Evolutionary conservation across 2,329 filamentous ascomycete species (phyloP), one percentile per base, ranked within the genome.

Genomic region (Phoma sp.): DNA sequence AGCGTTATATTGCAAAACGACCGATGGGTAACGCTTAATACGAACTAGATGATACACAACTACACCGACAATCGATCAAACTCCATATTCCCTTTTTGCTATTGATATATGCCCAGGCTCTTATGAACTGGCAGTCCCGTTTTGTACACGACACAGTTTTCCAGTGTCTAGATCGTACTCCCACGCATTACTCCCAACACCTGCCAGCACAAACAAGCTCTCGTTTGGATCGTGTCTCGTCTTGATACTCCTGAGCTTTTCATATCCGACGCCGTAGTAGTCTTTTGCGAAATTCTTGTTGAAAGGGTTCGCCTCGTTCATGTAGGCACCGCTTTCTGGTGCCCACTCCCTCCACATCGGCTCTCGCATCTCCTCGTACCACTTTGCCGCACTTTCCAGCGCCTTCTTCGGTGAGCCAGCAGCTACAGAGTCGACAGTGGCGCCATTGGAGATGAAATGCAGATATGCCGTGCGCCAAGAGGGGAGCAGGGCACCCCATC

Each of bases 401-500:
- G 49, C 55, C n/a, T 39, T 32, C n/a, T 54, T 51, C 1, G 64
- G 66, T 6, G 31, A 47, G 2, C 36, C 47, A 13, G 50, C 49
- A 36, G 46, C 25, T 4, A 25, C n/a, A 25, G 46, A 19, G 41
- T 44, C 19, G 3, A 51, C 4, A 39, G 55, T 13, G 12, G 61
- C 69, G 0, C 71, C 68, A 4, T 60, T 69, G 2, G 65, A 52
- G 43, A 73, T 68, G 13, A 69, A 52, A 33, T 74, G 73, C 2
- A 71, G 47, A 21, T 76, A 76, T 4, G 73, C 65, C 2, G 55
- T 58, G 19, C 70, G 65, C 76, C 76, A 78, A 0, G 69, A 70
- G 0, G 70, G 69, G 27, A 67, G 57, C 19, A 75, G 58, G 7
- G 72, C 65, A 25, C 71, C 72, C 53, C 53, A 70, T 25, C 31